phyloP scores from a whole-genome alignment of 1,139 yeast species.

The Saccharomyces hybrid region DNA sequence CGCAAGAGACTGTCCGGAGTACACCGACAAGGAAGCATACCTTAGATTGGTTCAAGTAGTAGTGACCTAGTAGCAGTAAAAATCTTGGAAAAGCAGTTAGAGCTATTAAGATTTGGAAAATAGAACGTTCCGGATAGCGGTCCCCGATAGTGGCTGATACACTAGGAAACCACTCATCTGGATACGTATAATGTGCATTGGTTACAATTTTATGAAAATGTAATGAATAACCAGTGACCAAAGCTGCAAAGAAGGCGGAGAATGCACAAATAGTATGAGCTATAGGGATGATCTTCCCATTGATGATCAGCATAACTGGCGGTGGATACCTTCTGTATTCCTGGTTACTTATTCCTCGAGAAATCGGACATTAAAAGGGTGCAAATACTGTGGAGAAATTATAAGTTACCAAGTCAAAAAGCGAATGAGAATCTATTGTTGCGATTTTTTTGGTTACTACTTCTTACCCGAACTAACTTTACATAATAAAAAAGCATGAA shows the following conservation, averaged over 20 bases:
- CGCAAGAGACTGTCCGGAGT: constrained; percentile 84
- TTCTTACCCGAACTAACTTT: background rate
- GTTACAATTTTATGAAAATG: constrained; percentile 83
- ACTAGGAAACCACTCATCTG: constrained; percentile 97
- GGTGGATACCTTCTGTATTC: background rate
- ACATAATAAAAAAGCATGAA: background rate
- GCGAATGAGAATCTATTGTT: background rate
- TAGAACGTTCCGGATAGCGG: constrained; percentile 87
- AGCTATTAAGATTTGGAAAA: constrained; percentile 77
- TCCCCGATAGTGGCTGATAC: constrained; percentile 97
- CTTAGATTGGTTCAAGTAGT: constrained; percentile 30
- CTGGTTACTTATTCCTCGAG: background rate
- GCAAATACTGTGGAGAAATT: background rate
- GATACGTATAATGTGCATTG: constrained; percentile 81
- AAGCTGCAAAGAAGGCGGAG: constrained; percentile 66
- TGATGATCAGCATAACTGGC: constrained; percentile 31
- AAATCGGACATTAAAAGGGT: background rate
- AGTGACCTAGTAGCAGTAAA: constrained; percentile 56
- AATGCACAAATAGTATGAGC: constrained; percentile 67
- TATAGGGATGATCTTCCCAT: constrained; percentile 57
- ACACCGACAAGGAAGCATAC: constrained; percentile 46
- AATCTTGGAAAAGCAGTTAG: constrained; percentile 84
- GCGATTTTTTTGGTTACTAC: background rate
- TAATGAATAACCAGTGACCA: constrained; percentile 59
- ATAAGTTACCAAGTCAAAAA: background rate